Evolutionary conservation across 1,139 yeast species (phyloP).

Genomic region (Candida pseudocylindracea): DNA sequence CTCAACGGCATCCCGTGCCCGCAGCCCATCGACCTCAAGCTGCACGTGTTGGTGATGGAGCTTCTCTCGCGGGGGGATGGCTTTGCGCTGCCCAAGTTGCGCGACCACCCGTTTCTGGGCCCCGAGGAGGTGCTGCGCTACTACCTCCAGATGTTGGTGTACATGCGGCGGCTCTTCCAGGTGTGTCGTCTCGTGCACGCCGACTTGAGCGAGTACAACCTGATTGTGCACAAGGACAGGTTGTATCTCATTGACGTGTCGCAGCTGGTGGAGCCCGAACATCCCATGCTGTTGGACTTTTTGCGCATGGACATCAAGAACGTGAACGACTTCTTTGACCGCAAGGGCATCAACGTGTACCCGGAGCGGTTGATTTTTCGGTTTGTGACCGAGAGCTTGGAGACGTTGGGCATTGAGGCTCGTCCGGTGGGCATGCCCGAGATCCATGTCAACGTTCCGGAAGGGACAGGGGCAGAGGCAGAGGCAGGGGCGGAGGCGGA

Average conservation of each 20-base stretch:
- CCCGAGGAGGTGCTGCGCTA: slow-evolving; percentile 41
- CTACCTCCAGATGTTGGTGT: slow-evolving; percentile 61
- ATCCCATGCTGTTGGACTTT: slow-evolving; percentile 90
- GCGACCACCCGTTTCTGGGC: slow-evolving; percentile 53
- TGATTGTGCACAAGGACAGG: slow-evolving; percentile 63
- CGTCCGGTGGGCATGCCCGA: too few relatives aligned
- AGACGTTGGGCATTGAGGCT: slow-evolving; percentile 8
- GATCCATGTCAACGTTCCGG: too few relatives aligned
- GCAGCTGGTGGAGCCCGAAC: slow-evolving; percentile 95
- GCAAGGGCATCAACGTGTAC: slow-evolving; percentile 49
- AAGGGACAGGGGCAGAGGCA: too few relatives aligned
- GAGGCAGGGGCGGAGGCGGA: background rate
- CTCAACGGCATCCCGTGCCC: slow-evolving; percentile 77
- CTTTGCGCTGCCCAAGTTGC: slow-evolving; percentile 71
- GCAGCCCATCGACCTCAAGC: slow-evolving; percentile 66
- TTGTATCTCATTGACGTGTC: slow-evolving; percentile 90
- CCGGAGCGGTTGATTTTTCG: slow-evolving; percentile 68
- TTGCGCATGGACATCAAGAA: slow-evolving; percentile 94
- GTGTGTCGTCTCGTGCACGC: slow-evolving; percentile 88
- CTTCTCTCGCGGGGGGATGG: slow-evolving; percentile 60
- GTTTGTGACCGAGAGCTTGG: slow-evolving; percentile 29
- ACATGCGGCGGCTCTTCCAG: slow-evolving; percentile 75
- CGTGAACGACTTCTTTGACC: slow-evolving; percentile 66
- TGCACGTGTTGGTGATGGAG: slow-evolving; percentile 92
- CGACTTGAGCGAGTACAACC: slow-evolving; percentile 86